A percentile compares a stretch with the other conserved stretches of the same genome.
phyloP scores from a whole-genome alignment of 257 asterid species.

The Thymus mandschuricus region DNA sequence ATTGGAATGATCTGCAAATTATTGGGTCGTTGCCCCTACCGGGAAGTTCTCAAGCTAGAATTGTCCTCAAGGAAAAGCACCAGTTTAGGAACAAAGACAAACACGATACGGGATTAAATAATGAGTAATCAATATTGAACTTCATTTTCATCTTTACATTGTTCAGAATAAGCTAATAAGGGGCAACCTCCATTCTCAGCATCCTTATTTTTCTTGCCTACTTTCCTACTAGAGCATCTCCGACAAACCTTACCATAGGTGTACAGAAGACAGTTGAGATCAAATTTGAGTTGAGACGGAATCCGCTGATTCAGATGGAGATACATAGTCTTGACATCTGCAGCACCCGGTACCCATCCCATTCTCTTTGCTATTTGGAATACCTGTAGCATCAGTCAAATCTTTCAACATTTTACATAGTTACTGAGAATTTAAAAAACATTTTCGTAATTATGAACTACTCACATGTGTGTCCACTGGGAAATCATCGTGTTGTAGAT shows the following conservation, averaged over 20 bases:
- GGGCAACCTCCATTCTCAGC: constrained; percentile 52
- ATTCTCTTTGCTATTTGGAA: constrained; percentile 79
- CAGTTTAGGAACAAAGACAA: no score
- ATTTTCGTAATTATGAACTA: not conserved
- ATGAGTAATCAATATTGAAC: constrained; percentile 1
- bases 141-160: constrained; percentile 32
- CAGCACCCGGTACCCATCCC: constrained; percentile 68
- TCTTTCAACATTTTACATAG: constrained; percentile 4
- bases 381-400: constrained; percentile 45
- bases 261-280: constrained; percentile 81
- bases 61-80: no score
- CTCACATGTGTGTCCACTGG: constrained; percentile 93
- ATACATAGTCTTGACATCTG: constrained; percentile 68
- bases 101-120: not conserved
- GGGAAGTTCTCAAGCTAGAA: no score
- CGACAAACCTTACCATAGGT: constrained; percentile 84
- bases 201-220: constrained; percentile 40
- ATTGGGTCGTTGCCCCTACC: no score
- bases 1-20: no score
- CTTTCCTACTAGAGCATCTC: constrained; percentile 60
- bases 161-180: constrained; percentile 43
- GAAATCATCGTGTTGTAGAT: constrained; percentile 81
- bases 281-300: constrained; percentile 75
- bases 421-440: not conserved
- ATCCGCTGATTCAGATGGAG: constrained; percentile 74